Evolutionary conservation across 2,329 filamentous ascomycete genomes (phyloP).

Genomic region (Pezicula neosporulosa): DNA sequence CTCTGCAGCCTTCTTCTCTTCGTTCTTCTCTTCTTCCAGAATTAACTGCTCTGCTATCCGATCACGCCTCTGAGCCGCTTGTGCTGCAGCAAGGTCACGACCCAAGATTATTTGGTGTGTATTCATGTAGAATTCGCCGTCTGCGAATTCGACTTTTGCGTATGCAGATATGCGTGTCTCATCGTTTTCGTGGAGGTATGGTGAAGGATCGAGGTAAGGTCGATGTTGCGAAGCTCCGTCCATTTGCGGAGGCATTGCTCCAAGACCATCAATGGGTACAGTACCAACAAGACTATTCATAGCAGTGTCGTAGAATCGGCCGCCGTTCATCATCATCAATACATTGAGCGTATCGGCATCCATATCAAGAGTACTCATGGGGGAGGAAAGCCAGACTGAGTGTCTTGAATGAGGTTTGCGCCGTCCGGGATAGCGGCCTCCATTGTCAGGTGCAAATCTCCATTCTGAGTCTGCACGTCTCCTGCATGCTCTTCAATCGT

Average conservation of each 20-base stretch:
- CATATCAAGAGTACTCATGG: neutral
- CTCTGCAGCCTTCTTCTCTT: slow-evolving; percentile 41
- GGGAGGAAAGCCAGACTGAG: neutral
- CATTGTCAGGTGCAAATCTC: slow-evolving; percentile 1
- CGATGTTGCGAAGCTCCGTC: slow-evolving; percentile 1
- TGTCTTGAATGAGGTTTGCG: slow-evolving; percentile 4
- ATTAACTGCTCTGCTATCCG: slow-evolving; percentile 41
- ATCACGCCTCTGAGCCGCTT: slow-evolving; percentile 43
- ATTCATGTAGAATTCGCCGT: slow-evolving; percentile 77
- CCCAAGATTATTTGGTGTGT: slow-evolving; percentile 71
- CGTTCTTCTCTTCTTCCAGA: slow-evolving; percentile 46
- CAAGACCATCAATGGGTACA: slow-evolving; percentile 2
- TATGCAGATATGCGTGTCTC: slow-evolving; percentile 37
- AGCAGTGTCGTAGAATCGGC: neutral
- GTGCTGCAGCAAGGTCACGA: slow-evolving; percentile 62
- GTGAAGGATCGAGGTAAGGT: slow-evolving; percentile 14
- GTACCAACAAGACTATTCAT: neutral
- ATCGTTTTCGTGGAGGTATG: slow-evolving; percentile 8
- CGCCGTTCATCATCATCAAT: neutral
- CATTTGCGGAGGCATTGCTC: slow-evolving; percentile 9
- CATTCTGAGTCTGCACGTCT: neutral
- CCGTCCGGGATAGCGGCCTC: slow-evolving; percentile 1
- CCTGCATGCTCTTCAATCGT: neutral
- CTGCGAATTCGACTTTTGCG: slow-evolving; percentile 64
- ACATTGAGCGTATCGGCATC: neutral